phyloP scores from a whole-genome alignment of 768 basidiomycete species.

The Trametes cingulata region DNA sequence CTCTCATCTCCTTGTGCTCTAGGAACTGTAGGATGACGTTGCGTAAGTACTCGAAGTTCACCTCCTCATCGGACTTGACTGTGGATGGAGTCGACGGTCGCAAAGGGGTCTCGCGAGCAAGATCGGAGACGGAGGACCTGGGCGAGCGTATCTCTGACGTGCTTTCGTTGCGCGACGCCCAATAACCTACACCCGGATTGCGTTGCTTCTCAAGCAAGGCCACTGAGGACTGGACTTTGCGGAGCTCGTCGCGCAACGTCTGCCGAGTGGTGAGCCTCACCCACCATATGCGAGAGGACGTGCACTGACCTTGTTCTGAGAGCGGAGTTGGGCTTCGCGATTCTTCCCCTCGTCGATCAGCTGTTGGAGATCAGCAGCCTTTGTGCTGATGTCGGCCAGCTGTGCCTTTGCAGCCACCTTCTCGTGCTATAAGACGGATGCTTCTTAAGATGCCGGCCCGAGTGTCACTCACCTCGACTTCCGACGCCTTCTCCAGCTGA shows the following conservation, averaged over 20 bases:
- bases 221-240: constrained; percentile 93
- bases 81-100: constrained; percentile 34
- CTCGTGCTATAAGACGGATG: not conserved
- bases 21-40: constrained; percentile 97
- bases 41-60: constrained; percentile 93
- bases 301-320: constrained; percentile 72
- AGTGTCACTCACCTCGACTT: constrained; percentile 62
- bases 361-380: constrained; percentile 56
- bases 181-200: constrained; percentile 93
- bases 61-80: constrained; percentile 75
- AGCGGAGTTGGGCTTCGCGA: constrained; percentile 68
- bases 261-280: constrained; percentile 32
- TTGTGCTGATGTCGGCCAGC: constrained; percentile 49
- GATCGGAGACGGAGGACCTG: constrained; percentile 44
- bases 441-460: not conserved
- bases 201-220: constrained; percentile 87
- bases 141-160: constrained; percentile 37
- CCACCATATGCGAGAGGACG: not conserved
- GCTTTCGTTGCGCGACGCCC: constrained; percentile 53
- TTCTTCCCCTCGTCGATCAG: constrained; percentile 72
- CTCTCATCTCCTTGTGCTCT: constrained; percentile 98
- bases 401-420: constrained; percentile 49
- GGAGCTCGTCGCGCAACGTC: constrained; percentile 90
- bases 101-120: constrained; percentile 34
- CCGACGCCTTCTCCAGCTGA: constrained; percentile 49